A percentile compares a stretch with the other conserved stretches of the same genome.
These are phyloP conservation scores for Stygiomarasmius scandens DNA, from an alignment of 1,284 basidiomycete genomes.

Conservation along the genomic window DNA sequence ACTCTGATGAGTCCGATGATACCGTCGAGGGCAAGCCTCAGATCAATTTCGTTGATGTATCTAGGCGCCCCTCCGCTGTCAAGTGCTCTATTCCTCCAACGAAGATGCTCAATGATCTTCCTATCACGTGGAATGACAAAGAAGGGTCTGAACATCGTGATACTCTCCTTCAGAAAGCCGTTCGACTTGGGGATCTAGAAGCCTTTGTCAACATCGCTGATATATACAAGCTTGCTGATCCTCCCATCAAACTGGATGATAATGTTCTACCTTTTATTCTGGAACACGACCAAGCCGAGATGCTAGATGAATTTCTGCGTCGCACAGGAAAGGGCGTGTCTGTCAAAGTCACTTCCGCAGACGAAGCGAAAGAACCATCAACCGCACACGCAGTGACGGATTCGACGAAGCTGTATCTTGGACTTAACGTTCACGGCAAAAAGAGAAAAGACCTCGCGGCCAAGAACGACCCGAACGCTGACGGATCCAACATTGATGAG, in stretches of 20 bases:
- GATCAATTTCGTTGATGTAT: slow-evolving; percentile 53
- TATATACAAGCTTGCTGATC: slow-evolving; percentile 40
- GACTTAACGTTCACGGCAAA: slow-evolving; percentile 61
- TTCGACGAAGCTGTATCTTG: slow-evolving; percentile 51
- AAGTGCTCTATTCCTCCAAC: slow-evolving; percentile 40
- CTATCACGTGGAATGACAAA: slow-evolving; percentile 17
- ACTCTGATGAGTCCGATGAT: slow-evolving; percentile 37
- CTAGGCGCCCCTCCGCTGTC: slow-evolving; percentile 46
- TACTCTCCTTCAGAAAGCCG: slow-evolving; percentile 35
- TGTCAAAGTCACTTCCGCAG: slow-evolving; percentile 28
- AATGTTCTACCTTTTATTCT: slow-evolving; percentile 33
- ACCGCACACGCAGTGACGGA: slow-evolving; percentile 34
- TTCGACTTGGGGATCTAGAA: slow-evolving; percentile 50
- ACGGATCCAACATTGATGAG: background rate
- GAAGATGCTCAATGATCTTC: slow-evolving; percentile 31
- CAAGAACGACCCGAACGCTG: slow-evolving; percentile 49
- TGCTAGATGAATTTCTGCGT: slow-evolving; percentile 57
- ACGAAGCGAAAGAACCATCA: slow-evolving; percentile 17
- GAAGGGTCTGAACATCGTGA: slow-evolving; percentile 2
- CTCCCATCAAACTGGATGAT: slow-evolving; percentile 26
- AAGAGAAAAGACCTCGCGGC: slow-evolving; percentile 54
- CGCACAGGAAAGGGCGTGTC: slow-evolving; percentile 50
- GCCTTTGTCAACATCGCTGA: slow-evolving; percentile 49
- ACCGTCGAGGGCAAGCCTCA: slow-evolving; percentile 39
- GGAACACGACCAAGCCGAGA: slow-evolving; percentile 41